A percentile compares a stretch with the other conserved stretches of the same genome.
Conservation (phyloP, 192 early-diverging fungal genomes). For the Podila epicladia region DNA sequence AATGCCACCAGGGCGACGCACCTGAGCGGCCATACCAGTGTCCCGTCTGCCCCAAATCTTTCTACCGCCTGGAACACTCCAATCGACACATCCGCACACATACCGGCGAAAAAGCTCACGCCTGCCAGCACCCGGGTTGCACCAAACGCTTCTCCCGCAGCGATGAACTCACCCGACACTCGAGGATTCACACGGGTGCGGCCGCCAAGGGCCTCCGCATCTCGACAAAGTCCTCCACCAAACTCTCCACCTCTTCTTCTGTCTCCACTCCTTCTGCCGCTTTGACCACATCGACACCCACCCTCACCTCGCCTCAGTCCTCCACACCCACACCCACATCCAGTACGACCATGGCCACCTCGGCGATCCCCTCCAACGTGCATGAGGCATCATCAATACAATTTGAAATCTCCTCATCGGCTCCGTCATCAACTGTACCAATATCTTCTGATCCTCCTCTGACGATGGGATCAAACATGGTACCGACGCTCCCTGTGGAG, state of each 20-base stretch:
- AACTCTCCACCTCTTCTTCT: conserved; percentile 4
- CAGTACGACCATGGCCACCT: background rate
- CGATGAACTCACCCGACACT: conserved; percentile 84
- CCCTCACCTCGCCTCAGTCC: background rate
- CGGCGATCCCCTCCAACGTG: background rate
- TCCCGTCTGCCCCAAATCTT: conserved; percentile 76
- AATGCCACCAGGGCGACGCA: conserved; percentile 42
- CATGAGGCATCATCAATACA: background rate
- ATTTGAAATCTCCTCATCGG: background rate
- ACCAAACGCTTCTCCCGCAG: conserved; percentile 56
- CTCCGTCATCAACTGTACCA: background rate
- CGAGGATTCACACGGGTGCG: conserved; percentile 61
- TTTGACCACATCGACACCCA: background rate
- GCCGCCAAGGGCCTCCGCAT: conserved; percentile 9
- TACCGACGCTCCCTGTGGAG: background rate
- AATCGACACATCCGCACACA: conserved; percentile 87
- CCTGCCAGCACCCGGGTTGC: conserved; percentile 79
- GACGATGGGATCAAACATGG: background rate
- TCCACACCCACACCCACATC: conserved; percentile 2
- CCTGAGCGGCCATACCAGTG: conserved; percentile 76
- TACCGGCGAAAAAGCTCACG: conserved; percentile 86
- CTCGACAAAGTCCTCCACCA: background rate
- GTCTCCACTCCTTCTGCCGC: conserved; percentile 1
- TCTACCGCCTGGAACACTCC: conserved; percentile 81
- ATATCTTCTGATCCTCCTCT: background rate